Base-by-base conservation (phyloP, 139 green algal species). In the Medakamo hakoo region DNA sequence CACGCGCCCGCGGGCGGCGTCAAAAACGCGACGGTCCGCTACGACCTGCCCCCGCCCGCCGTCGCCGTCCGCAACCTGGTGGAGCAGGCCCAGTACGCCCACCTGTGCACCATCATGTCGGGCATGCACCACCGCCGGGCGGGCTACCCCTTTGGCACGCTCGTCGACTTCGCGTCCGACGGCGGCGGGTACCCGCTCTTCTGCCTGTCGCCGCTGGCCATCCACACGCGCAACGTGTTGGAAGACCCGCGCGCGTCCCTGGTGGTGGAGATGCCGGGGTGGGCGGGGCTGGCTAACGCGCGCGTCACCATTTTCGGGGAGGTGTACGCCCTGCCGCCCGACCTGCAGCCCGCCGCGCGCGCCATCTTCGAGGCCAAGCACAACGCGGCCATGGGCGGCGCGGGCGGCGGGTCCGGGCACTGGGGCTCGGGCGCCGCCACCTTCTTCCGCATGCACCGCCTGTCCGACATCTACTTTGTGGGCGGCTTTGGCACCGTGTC, bases 291-390 rank as follows among this genome's bases (percentile, higher is more conserved):
- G 62, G 84, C 90, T 27, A 98, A 99, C 64, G 91, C 93, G 18
- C 74, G 90, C 27, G 92, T 97, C 21, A 98, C 93, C 55, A 91
- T 99, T 30, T 98, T 99, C 74, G 93, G 93, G 2, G 93, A 99
- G 70, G 80, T 97, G 21, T 88, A 94, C 66, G 79, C 82, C 68
- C 82, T 99, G 40, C 84, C 89, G 0, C 59, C 66, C 27, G 78
- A 89, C 24, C 70, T 92, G 76, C 83, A 96, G 82, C 80, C 82
- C n/a, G 52, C 72, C 49, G 71, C 75, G 27, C 49, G 59, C 28
- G 70, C 82, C 67, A 62, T 79, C 9, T 56, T 58, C 21, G 20
- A 24, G 60, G 55, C 28, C 16, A 26, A 52, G 5, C 60, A n/a
- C 28, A 1, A 16, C 40, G 55, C 9, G 63, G 9, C 55, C 57